These are phyloP conservation scores for Melaleuca quinquenervia DNA, from an alignment of 345 rosid genomes.

Conservation along the genomic window DNA sequence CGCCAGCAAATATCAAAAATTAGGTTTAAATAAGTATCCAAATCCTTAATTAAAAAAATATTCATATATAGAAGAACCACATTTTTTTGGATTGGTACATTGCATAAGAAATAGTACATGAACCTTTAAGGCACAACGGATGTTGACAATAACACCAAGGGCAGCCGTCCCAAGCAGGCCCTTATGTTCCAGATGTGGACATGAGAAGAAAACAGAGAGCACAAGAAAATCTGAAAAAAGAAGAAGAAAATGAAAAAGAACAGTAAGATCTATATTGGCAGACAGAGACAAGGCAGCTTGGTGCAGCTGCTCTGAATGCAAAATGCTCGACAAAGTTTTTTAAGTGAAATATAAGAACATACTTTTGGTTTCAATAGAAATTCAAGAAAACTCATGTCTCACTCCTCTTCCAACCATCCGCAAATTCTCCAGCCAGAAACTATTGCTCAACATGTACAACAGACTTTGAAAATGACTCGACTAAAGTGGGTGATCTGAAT, in stretches of 20 bases:
- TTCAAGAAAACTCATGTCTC: neutral
- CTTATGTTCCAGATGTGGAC: neutral
- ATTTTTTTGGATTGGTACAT: neutral
- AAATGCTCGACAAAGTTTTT: neutral
- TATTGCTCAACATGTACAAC: too few species aligned
- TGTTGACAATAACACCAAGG: neutral
- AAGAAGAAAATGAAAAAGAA: neutral
- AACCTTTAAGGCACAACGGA: neutral
- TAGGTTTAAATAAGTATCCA: neutral
- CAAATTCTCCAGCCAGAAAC: neutral
- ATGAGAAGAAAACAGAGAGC: neutral
- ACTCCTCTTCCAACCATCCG: neutral
- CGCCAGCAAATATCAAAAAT: constrained; percentile 3
- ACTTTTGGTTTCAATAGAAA: neutral
- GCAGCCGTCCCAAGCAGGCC: neutral
- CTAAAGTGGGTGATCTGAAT: too few species aligned
- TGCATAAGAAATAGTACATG: neutral
- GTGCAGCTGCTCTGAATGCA: neutral
- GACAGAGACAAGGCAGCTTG: neutral
- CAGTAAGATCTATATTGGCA: neutral
- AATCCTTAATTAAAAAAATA: neutral
- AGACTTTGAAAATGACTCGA: too few species aligned
- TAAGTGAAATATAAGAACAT: neutral
- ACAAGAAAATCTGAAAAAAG: neutral
- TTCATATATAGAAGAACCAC: neutral